phyloP scores from a whole-genome alignment of 805 yeast genomes.

The Yueomyces sp. region DNA sequence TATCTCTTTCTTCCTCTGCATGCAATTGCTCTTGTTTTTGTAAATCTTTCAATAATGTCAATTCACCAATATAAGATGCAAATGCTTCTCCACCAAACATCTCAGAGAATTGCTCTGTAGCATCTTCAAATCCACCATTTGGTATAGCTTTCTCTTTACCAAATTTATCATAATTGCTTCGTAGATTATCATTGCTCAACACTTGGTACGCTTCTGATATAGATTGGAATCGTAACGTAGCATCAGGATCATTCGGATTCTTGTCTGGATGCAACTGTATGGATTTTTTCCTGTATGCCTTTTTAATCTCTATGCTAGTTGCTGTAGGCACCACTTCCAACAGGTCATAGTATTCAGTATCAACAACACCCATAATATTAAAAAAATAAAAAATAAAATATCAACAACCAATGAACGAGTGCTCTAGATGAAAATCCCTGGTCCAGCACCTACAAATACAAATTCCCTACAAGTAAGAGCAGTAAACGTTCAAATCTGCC shows the following conservation, averaged over 20 bases:
- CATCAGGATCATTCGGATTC: conserved; percentile 62
- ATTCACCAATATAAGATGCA: conserved; percentile 76
- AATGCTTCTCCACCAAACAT: conserved; percentile 89
- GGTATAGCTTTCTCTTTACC: conserved; percentile 67
- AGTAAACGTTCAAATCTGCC: not conserved
- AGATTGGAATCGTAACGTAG: conserved; percentile 55
- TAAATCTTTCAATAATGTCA: conserved; percentile 64
- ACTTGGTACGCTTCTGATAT: conserved; percentile 67
- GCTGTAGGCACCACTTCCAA: conserved; percentile 47
- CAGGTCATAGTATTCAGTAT: conserved; percentile 59
- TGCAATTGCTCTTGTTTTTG: conserved; percentile 44
- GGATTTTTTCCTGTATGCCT: conserved; percentile 69
- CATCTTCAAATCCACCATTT: conserved; percentile 62
- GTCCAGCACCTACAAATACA: too few relatives aligned
- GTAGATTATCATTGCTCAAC: conserved; percentile 46
- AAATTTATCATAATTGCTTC: conserved; percentile 58
- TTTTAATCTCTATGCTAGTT: conserved; percentile 54
- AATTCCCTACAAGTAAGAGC: not conserved
- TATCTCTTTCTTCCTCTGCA: conserved; percentile 32
- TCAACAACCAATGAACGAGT: not conserved
- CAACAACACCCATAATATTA: conserved; percentile 33
- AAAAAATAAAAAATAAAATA: too few relatives aligned
- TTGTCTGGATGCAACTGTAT: conserved; percentile 71
- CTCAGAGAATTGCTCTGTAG: conserved; percentile 54
- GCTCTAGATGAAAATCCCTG: not conserved